Conservation (phyloP, 495 filamentous ascomycete genomes). For the Hypoxylon rickii region DNA sequence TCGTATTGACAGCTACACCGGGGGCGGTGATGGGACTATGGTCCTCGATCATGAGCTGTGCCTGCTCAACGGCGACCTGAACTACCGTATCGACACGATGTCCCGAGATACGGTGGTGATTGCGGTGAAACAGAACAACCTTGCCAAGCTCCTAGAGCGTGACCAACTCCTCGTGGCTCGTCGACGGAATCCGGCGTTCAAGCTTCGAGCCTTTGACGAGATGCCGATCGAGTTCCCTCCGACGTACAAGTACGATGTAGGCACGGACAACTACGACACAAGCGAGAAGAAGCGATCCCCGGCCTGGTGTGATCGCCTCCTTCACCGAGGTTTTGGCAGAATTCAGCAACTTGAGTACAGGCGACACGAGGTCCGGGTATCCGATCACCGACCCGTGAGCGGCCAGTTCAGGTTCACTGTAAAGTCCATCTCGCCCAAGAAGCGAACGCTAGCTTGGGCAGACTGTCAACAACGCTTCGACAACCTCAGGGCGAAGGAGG, state of each 20-base stretch:
- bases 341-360: slow-evolving; percentile 87
- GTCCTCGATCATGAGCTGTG: slow-evolving; percentile 97
- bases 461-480: slow-evolving; percentile 73
- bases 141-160: slow-evolving; percentile 88
- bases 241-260: slow-evolving; percentile 98
- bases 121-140: slow-evolving; percentile 76
- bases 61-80: slow-evolving; percentile 92
- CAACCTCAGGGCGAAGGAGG: slow-evolving; percentile 68
- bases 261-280: slow-evolving; percentile 89
- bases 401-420: slow-evolving; percentile 78
- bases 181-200: slow-evolving; percentile 85
- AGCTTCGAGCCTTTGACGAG: slow-evolving; percentile 84
- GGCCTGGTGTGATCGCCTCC: slow-evolving; percentile 93
- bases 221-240: slow-evolving; percentile 86
- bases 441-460: slow-evolving; percentile 69
- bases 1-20: slow-evolving; percentile 76
- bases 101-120: slow-evolving; percentile 87
- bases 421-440: slow-evolving; percentile 73
- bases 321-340: slow-evolving; percentile 81
- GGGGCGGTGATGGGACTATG: slow-evolving; percentile 93
- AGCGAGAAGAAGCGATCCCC: slow-evolving; percentile 95
- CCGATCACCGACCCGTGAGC: slow-evolving; percentile 92
- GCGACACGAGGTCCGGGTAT: slow-evolving; percentile 85
- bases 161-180: slow-evolving; percentile 89
- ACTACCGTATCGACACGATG: slow-evolving; percentile 99